A percentile compares a stretch with the other conserved stretches of the same genome.
Evolutionary conservation across 371 early-diverging fungal species (phyloP).

Genomic region (Basidiobolus meristosporus): DNA sequence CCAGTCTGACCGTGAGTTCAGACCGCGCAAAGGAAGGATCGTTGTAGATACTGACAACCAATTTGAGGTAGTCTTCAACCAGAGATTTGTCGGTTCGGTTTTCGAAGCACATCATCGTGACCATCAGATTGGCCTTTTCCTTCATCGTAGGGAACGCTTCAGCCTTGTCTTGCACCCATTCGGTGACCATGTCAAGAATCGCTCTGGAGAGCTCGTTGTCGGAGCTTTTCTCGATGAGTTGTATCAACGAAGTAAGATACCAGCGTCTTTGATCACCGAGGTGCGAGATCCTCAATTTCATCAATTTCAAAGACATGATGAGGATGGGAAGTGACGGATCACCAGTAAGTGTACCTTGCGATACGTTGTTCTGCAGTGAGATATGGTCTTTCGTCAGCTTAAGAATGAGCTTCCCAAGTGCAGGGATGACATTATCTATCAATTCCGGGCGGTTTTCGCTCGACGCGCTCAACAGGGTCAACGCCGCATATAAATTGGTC

Average conservation of each 20-base stretch:
- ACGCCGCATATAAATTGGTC: constrained; percentile 43
- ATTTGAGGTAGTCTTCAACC: constrained; percentile 59
- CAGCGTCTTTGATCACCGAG: constrained; percentile 78
- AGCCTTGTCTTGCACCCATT: constrained; percentile 55
- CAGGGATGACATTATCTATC: constrained; percentile 48
- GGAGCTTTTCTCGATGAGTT: constrained; percentile 63
- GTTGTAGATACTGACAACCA: constrained; percentile 76
- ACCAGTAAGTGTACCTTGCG: no score
- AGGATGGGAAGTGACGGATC: not conserved
- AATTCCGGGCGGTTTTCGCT: constrained; percentile 41
- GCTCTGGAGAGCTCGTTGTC: constrained; percentile 47
- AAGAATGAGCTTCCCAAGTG: constrained; percentile 62
- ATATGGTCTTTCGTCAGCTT: constrained; percentile 67
- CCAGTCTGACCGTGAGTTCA: constrained; percentile 82
- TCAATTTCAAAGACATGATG: constrained; percentile 22
- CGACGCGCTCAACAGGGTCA: constrained; percentile 53
- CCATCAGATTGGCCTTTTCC: constrained; percentile 81
- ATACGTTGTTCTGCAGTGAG: no score
- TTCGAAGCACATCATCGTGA: constrained; percentile 76
- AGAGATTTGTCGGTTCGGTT: constrained; percentile 36
- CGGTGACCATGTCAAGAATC: constrained; percentile 63
- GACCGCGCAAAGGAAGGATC: constrained; percentile 58
- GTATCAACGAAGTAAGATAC: constrained; percentile 62
- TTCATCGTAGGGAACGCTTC: constrained; percentile 89
- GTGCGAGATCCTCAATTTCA: constrained; percentile 55